Evolutionary conservation across 306 rosid species (phyloP), one percentile per base, ranked within the genome.

Genomic region (Cicer yamashitae): DNA sequence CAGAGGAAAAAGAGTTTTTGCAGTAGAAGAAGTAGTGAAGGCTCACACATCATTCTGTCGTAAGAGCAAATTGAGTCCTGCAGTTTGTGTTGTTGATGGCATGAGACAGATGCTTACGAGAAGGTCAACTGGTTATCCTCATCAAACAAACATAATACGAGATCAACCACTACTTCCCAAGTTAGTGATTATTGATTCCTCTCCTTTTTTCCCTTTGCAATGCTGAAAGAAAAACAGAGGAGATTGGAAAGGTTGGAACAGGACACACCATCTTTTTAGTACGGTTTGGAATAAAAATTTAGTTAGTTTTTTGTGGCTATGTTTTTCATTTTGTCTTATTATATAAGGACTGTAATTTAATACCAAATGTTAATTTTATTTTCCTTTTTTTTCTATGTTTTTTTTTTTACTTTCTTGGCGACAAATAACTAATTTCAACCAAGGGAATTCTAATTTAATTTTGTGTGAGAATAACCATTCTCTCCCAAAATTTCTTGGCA

Each of bases 31-130:
- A 82, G 98, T 96, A 41, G 85, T 94, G 57, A 87, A 87, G 51
- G 97, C 98, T 74, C 98, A 94, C 91, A 91, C 87, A 91, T 90
- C 94, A 7, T 94, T 94, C 82, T 94, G 96, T 70, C 74, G 90
- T 6, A 91, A 91, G 79, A 85, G 87, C 79, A 88, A 84, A 54
- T 85, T 96, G 1, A 94, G 90, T 59, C 98, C 96, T 2, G 98
- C 98, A 0, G 83, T 89, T 78, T 82, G 87, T 8, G 98, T 94
- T 0, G 94, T 96, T 1, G 98, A 94, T 39, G 97, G 97, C 13
- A 94, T 94, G 96, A 91, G 91, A 78, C 94, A 87, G 84, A 87
- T 94, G 79, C 93, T 94, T 0, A 83, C 96, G 68, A 86, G 94
- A 81, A 88, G 97, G 67, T 94, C 97, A 2, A 78, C 65, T 1